Evolutionary conservation across 176 grass and related monocot genomes (phyloP).

Genomic region (Elaeis guineensis): DNA sequence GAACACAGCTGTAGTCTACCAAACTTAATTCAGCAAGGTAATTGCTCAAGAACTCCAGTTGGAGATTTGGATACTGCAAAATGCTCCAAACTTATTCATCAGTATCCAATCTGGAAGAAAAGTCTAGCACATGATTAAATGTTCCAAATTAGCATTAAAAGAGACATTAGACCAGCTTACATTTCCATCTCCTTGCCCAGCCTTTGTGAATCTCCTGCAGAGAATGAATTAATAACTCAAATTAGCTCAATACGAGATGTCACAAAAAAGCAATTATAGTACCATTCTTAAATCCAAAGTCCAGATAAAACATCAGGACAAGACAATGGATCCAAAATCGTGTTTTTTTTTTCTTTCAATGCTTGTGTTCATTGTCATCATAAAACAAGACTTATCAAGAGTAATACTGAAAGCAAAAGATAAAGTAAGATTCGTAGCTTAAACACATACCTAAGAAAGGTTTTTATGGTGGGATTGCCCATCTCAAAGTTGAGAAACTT

Average conservation of each 20-base stretch:
- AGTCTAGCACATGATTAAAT: neutral
- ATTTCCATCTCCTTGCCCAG: slow-evolving; percentile 21
- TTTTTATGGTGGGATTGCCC: slow-evolving; percentile 40
- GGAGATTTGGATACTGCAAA: neutral
- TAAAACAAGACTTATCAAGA: too few relatives aligned
- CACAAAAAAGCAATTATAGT: too few relatives aligned
- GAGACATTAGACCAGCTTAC: slow-evolving; percentile 25
- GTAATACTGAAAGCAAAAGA: too few relatives aligned
- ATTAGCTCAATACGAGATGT: too few relatives aligned
- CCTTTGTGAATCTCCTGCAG: slow-evolving; percentile 37
- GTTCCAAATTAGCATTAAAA: neutral
- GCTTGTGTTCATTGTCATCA: too few relatives aligned
- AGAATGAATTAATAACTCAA: neutral
- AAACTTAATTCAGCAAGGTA: slow-evolving; percentile 71
- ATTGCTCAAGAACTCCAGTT: slow-evolving; percentile 27
- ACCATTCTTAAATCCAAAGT: too few relatives aligned
- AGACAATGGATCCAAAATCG: too few relatives aligned
- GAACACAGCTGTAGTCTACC: slow-evolving; percentile 38
- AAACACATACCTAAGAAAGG: slow-evolving; percentile 31
- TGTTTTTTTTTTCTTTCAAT: too few relatives aligned
- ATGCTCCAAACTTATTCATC: neutral
- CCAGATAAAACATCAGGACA: too few relatives aligned
- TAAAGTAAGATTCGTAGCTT: too few relatives aligned
- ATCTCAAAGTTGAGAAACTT: slow-evolving; percentile 36
- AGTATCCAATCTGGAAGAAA: too few relatives aligned